A percentile compares a stretch with the other conserved stretches of the same genome.
Evolutionary conservation across 441 rosid species (phyloP).

Genomic region (Oxalis stricta): DNA sequence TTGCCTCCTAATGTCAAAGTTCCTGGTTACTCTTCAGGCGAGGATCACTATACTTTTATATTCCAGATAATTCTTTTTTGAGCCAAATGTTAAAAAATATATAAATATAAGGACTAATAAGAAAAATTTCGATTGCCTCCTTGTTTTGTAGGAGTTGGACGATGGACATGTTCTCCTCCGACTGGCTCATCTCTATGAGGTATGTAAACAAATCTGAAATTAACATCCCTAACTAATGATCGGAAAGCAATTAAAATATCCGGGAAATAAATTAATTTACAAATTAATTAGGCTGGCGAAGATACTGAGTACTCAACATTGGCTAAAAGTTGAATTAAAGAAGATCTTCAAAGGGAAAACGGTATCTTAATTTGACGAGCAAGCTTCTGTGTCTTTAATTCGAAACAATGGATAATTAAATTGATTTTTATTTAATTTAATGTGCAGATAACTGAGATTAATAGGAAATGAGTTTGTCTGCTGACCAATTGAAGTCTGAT

Average conservation of each 20-base stretch:
- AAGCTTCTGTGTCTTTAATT: not conserved
- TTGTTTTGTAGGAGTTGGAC: constrained; percentile 36
- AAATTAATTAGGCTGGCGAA: constrained; percentile 49
- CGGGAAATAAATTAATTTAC: too few relatives aligned
- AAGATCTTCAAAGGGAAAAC: constrained; percentile 48
- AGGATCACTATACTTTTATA: not conserved
- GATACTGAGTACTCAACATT: constrained; percentile 58
- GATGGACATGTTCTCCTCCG: constrained; percentile 44
- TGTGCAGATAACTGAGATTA: constrained; percentile 19
- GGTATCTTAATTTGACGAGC: constrained; percentile 26
- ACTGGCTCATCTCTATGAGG: constrained; percentile 62
- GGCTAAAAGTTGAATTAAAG: constrained; percentile 58
- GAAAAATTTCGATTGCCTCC: not conserved
- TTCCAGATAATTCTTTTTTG: too few relatives aligned
- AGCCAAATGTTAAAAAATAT: not conserved
- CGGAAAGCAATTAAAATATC: not conserved
- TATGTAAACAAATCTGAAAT: constrained; percentile 8
- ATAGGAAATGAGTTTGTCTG: constrained; percentile 26
- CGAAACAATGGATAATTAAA: not conserved
- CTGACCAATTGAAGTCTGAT: constrained; percentile 28
- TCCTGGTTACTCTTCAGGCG: constrained; percentile 46
- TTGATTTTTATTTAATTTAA: not conserved
- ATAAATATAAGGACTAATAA: not conserved
- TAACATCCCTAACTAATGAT: not conserved
- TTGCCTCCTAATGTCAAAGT: constrained; percentile 51